Evolutionary conservation across 2,329 filamentous ascomycete genomes (phyloP), one percentile per base, ranked within the genome.

Genomic region (Teratosphaeria gauchensis): DNA sequence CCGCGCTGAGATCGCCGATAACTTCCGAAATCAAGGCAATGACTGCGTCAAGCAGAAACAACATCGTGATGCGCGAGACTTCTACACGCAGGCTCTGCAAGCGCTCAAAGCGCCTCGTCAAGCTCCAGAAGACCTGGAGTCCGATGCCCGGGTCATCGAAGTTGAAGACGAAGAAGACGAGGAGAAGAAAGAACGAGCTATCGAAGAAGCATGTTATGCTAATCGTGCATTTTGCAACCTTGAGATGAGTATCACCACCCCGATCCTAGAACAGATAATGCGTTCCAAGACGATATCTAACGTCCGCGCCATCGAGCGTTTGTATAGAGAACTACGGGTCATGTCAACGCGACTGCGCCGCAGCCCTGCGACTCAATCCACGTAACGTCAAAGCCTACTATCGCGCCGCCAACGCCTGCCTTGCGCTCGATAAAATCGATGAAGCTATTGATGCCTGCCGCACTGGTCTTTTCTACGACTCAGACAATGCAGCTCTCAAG

Each of bases 141-240:
- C 67, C 69, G 78, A 71, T 70, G 76, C 73, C 48, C 72, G 75
- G 63, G 78, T 82, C 28, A 71, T 76, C 55, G 78, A 81, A 51
- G 74, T 82, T 59, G 80, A 84, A 65, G 38, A 55, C 33, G 81
- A 80, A 56, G 82, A 84, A 56, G 86, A 85, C 48, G 82, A 86
- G 65, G 79, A 81, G 16, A 72, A 77, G 59, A 77, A 83, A 65
- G 83, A 92, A 74, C 79, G 77, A 53, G 75, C 79, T 58, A 78
- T 88, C 55, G 82, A 92, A 58, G 91, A 95, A 75, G 82, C 85
- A 1, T 86, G 90, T 61, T 86, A 92, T 72, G 84, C 88, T 62
- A 99, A 99, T 75, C 85, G 94, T 61, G 92, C 92, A 0, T 84
- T 95, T 31, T 95, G 90, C 75, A 89, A 97, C 72, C 80, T 99